phyloP scores from a whole-genome alignment of 139 green algal species.

The Spirogloea muscicola region DNA sequence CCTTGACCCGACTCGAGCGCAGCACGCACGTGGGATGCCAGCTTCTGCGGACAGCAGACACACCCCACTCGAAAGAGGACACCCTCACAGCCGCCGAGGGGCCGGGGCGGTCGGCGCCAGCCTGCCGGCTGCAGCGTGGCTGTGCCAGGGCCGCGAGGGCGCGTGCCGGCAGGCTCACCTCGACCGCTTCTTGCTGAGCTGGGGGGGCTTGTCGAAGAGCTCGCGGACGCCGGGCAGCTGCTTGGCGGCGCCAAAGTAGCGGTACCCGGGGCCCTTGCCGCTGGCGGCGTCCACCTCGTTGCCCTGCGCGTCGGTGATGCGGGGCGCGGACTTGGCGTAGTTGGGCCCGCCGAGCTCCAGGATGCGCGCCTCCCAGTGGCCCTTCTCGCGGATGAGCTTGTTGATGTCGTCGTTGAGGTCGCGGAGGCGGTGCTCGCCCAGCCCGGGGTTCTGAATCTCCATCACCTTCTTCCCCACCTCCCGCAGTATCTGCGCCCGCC shows the following conservation, averaged over 20 bases:
- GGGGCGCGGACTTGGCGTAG: conserved; percentile 72
- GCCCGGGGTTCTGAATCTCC: conserved; percentile 97
- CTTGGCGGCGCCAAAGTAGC: conserved; percentile 99
- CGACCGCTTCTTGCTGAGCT: conserved; percentile 45
- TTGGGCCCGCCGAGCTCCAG: conserved; percentile 92
- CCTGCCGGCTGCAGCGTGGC: too few species aligned
- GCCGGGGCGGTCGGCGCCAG: too few species aligned
- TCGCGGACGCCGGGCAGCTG: conserved; percentile 61
- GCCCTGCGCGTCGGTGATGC: conserved; percentile 54
- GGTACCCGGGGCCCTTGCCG: conserved; percentile 65
- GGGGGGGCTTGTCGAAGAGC: conserved; percentile 86
- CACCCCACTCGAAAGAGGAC: too few species aligned
- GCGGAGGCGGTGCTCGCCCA: conserved; percentile 92
- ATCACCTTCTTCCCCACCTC: conserved; percentile 96
- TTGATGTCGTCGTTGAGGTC: conserved; percentile 99
- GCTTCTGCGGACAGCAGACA: too few species aligned
- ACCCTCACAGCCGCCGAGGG: too few species aligned
- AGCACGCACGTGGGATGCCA: too few species aligned
- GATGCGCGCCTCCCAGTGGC: conserved; percentile 94
- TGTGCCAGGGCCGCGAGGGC: too few species aligned
- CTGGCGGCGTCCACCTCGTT: conserved; percentile 26
- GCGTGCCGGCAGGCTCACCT: too few species aligned
- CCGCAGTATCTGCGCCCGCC: conserved; percentile 89
- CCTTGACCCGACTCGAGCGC: too few species aligned
- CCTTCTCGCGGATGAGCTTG: conserved; percentile 97